Evolutionary conservation across 2,329 filamentous ascomycete genomes (phyloP).

Genomic region (Alternaria arborescens): DNA sequence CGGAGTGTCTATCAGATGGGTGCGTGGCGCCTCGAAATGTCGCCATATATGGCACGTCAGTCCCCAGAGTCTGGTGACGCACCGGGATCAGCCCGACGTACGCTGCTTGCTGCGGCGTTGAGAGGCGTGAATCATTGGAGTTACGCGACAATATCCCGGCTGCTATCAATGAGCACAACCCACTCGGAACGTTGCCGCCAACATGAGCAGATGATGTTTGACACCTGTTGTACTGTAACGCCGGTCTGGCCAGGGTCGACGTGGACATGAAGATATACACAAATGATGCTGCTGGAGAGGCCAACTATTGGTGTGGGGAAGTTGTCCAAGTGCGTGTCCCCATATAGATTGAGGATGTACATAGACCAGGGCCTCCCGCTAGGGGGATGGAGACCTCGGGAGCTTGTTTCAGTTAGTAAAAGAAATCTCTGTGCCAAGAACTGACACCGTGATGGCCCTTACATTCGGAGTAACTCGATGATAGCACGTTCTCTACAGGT

Average conservation of each 20-base stretch:
- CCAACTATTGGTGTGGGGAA: slow-evolving; percentile 11
- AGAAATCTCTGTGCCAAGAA: slow-evolving; percentile 32
- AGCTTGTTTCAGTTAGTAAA: slow-evolving; percentile 34
- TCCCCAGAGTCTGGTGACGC: slow-evolving; percentile 39
- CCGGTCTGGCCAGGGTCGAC: neutral
- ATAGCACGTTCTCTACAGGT: slow-evolving; percentile 15
- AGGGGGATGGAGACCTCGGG: slow-evolving; percentile 17
- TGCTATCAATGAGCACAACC: slow-evolving; percentile 14
- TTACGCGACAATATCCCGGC: slow-evolving; percentile 31
- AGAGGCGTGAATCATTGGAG: slow-evolving; percentile 27
- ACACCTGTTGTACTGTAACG: neutral
- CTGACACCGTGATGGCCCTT: slow-evolving; percentile 20
- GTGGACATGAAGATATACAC: slow-evolving; percentile 6
- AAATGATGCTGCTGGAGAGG: neutral
- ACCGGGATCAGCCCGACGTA: slow-evolving; percentile 30
- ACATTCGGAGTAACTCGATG: slow-evolving; percentile 4
- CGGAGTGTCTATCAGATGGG: slow-evolving; percentile 26
- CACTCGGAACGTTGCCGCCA: neutral
- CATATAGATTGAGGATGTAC: slow-evolving; percentile 6
- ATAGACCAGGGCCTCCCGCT: slow-evolving; percentile 17
- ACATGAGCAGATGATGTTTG: neutral
- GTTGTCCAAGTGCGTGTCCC: slow-evolving; percentile 5
- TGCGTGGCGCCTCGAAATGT: slow-evolving; percentile 31
- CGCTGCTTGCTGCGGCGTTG: slow-evolving; percentile 18
- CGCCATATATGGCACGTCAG: slow-evolving; percentile 35